These are phyloP conservation scores for Hordeum vulgare DNA, from an alignment of 176 grass and related monocot genomes.

Conservation along the genomic window DNA sequence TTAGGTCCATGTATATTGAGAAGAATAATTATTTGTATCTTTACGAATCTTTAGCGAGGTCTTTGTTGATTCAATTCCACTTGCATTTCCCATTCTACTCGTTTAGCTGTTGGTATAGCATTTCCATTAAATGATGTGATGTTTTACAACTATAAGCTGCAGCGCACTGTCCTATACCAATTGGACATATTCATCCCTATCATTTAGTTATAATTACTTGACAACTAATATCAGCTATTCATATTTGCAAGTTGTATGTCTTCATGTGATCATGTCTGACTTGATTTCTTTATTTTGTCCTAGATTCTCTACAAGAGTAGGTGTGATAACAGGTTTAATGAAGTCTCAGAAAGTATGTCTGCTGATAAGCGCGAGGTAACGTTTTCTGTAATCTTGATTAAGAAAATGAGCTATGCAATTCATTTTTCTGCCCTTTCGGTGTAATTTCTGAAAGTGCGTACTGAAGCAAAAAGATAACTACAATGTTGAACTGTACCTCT, in stretches of 20 bases:
- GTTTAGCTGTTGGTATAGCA: background rate
- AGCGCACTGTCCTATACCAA: background rate
- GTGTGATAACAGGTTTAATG: conserved; percentile 95
- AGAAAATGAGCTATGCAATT: background rate
- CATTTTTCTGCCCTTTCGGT: background rate
- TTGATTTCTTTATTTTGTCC: conserved; percentile 6
- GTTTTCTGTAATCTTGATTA: conserved; percentile 26
- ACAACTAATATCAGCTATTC: background rate
- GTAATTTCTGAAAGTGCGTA: conserved; percentile 9
- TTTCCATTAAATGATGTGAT: conserved; percentile 9
- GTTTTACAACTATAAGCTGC: background rate
- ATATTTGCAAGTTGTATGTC: conserved; percentile 13
- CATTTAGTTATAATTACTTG: background rate
- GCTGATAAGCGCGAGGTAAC: conserved; percentile 93
- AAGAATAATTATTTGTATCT: background rate
- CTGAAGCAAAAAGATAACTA: conserved; percentile 7
- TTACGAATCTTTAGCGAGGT: background rate
- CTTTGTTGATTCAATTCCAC: conserved; percentile 1
- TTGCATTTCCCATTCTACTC: background rate
- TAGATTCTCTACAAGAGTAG: conserved; percentile 99
- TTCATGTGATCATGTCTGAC: conserved; percentile 18
- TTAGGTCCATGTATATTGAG: background rate
- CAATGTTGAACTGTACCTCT: background rate
- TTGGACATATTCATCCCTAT: background rate
- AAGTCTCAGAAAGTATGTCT: conserved; percentile 78